These are phyloP conservation scores for Pyricularia sp. DNA, from an alignment of 2,329 filamentous ascomycete species.

Conservation along the genomic window DNA sequence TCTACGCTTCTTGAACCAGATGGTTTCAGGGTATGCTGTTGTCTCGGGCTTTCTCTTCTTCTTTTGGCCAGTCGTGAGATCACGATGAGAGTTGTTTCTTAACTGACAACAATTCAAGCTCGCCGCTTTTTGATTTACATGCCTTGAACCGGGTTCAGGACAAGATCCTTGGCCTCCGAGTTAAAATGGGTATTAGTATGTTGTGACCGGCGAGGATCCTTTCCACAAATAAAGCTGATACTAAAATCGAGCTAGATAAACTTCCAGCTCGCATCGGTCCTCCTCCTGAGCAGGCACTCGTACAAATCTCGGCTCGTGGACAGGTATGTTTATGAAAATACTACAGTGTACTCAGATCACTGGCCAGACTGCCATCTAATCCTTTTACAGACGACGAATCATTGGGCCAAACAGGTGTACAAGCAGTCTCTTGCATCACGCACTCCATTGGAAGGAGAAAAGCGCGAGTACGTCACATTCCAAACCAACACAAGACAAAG, in stretches of 20 bases:
- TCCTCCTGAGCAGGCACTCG: conserved; percentile 14
- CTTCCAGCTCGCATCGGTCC: neutral
- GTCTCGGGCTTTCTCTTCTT: too few species aligned
- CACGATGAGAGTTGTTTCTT: conserved; percentile 6
- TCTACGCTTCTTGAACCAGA: conserved; percentile 35
- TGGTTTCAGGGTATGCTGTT: conserved; percentile 37
- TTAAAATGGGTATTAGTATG: conserved; percentile 36
- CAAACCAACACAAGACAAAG: neutral
- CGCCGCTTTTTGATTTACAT: conserved; percentile 46
- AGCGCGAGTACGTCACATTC: conserved; percentile 8
- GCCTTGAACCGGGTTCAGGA: conserved; percentile 37
- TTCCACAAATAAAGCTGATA: neutral
- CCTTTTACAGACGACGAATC: conserved; percentile 16
- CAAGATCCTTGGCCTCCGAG: conserved; percentile 41
- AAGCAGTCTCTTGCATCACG: conserved; percentile 40
- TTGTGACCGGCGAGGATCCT: conserved; percentile 6
- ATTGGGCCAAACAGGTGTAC: conserved; percentile 56
- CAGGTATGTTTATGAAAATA: neutral
- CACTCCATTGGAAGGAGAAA: conserved; percentile 35
- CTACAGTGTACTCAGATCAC: neutral
- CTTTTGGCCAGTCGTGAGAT: neutral
- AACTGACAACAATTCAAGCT: conserved; percentile 20
- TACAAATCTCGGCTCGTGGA: neutral
- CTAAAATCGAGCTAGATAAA: neutral
- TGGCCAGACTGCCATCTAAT: neutral